A percentile compares a stretch with the other conserved stretches of the same genome.
phyloP scores from a whole-genome alignment of 108 stramenopile species.

The Nitzschia putrida region DNA sequence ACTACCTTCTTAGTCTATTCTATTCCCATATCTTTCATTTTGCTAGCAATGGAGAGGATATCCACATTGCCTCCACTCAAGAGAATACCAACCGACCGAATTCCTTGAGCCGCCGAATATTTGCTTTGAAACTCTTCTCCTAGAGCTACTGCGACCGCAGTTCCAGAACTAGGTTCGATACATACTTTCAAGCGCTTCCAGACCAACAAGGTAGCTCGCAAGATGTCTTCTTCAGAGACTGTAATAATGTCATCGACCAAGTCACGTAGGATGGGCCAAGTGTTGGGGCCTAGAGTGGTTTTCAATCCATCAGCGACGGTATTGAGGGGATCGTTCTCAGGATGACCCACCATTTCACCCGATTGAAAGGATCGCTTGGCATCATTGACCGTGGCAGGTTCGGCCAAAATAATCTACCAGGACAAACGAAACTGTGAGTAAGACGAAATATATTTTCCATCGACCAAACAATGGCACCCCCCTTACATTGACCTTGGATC shows the following conservation, averaged over 20 bases:
- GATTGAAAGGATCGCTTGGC: conserved; percentile 36
- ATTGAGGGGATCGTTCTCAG: conserved; percentile 42
- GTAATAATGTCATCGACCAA: conserved; percentile 60
- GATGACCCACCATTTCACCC: conserved; percentile 29
- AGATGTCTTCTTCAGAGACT: conserved; percentile 59
- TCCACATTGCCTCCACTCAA: conserved; percentile 68
- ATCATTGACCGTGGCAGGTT: conserved; percentile 36
- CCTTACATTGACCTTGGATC: conserved; percentile 26
- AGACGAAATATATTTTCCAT: not conserved
- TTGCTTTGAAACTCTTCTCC: conserved; percentile 40
- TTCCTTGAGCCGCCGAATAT: conserved; percentile 38
- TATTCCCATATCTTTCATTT: conserved; percentile 22
- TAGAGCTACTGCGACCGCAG: conserved; percentile 57
- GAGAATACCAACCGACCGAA: conserved; percentile 46
- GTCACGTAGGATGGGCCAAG: conserved; percentile 52
- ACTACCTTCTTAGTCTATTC: no score
- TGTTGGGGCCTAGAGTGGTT: conserved; percentile 54
- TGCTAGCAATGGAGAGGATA: conserved; percentile 27
- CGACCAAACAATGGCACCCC: not conserved
- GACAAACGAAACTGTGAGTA: not conserved
- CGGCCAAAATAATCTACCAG: conserved; percentile 36
- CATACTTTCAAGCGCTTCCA: conserved; percentile 35
- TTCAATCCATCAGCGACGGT: conserved; percentile 72
- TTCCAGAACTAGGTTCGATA: conserved; percentile 63
- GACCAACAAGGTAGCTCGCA: conserved; percentile 46